These are phyloP conservation scores for Aspergillus olivimuriae DNA, from an alignment of 495 filamentous ascomycete species.

Conservation along the genomic window DNA sequence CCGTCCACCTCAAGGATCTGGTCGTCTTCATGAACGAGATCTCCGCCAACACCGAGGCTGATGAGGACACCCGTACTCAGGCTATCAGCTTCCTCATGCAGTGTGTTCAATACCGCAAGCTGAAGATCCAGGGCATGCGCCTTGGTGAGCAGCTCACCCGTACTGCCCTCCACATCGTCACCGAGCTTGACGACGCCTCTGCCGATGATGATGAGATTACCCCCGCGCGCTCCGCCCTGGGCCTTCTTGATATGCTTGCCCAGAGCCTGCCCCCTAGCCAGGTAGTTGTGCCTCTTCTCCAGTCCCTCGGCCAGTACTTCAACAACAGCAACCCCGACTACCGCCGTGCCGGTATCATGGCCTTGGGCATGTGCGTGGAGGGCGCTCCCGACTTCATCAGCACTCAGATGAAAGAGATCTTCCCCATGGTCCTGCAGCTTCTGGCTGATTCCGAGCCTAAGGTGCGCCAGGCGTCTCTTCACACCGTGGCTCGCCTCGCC, in stretches of 20 bases:
- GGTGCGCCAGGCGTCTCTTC: slow-evolving; percentile 79
- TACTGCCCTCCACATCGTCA: slow-evolving; percentile 79
- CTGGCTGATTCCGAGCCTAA: slow-evolving; percentile 74
- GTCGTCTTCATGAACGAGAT: slow-evolving; percentile 92
- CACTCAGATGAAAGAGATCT: slow-evolving; percentile 77
- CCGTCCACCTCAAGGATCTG: slow-evolving; percentile 80
- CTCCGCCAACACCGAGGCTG: slow-evolving; percentile 62
- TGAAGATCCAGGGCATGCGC: slow-evolving; percentile 85
- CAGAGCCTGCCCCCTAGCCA: slow-evolving; percentile 85
- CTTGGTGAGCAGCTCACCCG: slow-evolving; percentile 80
- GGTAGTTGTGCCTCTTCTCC: slow-evolving; percentile 87
- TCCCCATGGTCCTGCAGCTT: slow-evolving; percentile 79
- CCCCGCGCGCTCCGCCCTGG: slow-evolving; percentile 80
- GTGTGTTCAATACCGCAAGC: slow-evolving; percentile 80
- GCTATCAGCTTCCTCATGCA: slow-evolving; percentile 92
- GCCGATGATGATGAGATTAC: slow-evolving; percentile 79
- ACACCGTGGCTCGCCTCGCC: slow-evolving; percentile 79
- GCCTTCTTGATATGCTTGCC: slow-evolving; percentile 81
- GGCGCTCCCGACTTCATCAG: slow-evolving; percentile 94
- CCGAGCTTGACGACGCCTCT: slow-evolving; percentile 69
- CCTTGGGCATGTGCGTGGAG: slow-evolving; percentile 90
- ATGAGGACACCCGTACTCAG: slow-evolving; percentile 81
- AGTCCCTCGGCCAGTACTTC: slow-evolving; percentile 75
- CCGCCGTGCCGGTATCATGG: slow-evolving; percentile 83
- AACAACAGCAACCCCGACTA: slow-evolving; percentile 63